Evolutionary conservation across 768 basidiomycete genomes (phyloP), one percentile per base, ranked within the genome.

Genomic region (Suillus sp.): DNA sequence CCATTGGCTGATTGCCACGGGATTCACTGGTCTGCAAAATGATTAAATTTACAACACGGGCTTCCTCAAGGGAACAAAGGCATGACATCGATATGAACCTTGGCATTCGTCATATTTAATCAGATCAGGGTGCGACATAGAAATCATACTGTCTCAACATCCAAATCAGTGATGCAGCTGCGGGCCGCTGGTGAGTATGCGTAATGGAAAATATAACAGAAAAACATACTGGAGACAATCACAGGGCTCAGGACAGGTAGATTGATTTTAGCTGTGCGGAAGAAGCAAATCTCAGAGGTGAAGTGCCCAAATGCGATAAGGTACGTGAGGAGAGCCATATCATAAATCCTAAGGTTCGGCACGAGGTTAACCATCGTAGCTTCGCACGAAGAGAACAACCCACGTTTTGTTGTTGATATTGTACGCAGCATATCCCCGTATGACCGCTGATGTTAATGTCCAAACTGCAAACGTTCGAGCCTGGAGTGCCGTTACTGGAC

Each of bases 271-370:
- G 90, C 86, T 2, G 93, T 89, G 58, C 87, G 83, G 79, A 89
- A 99, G 65, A 97, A 84, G 70, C 95, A 75, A 45, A 92, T 71
- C 78, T 99, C 96, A 20, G 92, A 89, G 43, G 83, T 83, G 73
- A 97, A 98, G 78, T 99, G 96, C 5, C 83, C 85, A 71, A 94
- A 91, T 2, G 95, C 96, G 69, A 98, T 87, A 61, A 95, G 84
- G 78, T 96, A 99, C 42, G 93, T 90, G 70, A 90, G 79, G 64
- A 97, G 77, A 7, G 94, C 85, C 80, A 97, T 88, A 74, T 96
- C 90, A 77, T 97, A 99, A 25, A 95, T 78, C 32, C 96, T 98
- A 65, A 47, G 43, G n/a, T 40, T 16, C 0, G 16, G 16, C 4
- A 16, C 5, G 18, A 27, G 2, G 25, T 62, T 42, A 34, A 63